phyloP scores from a whole-genome alignment of 2,329 filamentous ascomycete genomes.

The Juglanconis oblonga region DNA sequence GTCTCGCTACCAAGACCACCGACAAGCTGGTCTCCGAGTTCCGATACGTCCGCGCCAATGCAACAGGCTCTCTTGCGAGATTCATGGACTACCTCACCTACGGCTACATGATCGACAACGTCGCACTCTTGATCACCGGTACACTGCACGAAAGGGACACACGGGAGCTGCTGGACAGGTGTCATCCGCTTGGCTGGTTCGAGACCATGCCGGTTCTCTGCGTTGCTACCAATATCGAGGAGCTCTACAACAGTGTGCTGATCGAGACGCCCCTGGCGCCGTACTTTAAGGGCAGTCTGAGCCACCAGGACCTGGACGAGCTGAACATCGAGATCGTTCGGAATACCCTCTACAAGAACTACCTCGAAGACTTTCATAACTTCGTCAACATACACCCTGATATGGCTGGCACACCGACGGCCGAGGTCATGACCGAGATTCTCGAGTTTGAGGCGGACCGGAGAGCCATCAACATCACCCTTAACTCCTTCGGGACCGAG shows the following conservation, averaged over 20 bases:
- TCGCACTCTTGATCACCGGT: constrained; percentile 94
- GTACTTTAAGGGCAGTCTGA: constrained; percentile 96
- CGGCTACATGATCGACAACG: constrained; percentile 99
- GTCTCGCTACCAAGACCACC: constrained; percentile 90
- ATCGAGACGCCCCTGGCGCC: constrained; percentile 94
- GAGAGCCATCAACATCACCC: constrained; percentile 96
- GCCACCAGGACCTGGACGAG: constrained; percentile 95
- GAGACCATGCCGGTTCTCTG: constrained; percentile 98
- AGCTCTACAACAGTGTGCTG: constrained; percentile 95
- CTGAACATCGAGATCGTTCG: constrained; percentile 99
- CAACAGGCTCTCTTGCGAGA: constrained; percentile 83
- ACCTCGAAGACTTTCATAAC: constrained; percentile 93
- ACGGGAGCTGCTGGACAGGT: constrained; percentile 88
- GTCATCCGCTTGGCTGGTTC: constrained; percentile 97
- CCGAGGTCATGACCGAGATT: constrained; percentile 93
- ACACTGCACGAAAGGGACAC: constrained; percentile 97
- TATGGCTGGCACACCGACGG: constrained; percentile 81
- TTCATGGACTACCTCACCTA: constrained; percentile 99
- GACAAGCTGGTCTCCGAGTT: constrained; percentile 98
- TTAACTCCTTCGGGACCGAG: constrained; percentile 98
- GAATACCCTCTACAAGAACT: constrained; percentile 99
- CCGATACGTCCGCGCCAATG: constrained; percentile 91
- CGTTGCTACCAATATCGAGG: constrained; percentile 97
- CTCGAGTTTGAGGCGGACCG: constrained; percentile 96
- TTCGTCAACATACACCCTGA: constrained; percentile 91